These are phyloP conservation scores for Serpula lacrymans DNA, from an alignment of 768 basidiomycete genomes.

Conservation along the genomic window DNA sequence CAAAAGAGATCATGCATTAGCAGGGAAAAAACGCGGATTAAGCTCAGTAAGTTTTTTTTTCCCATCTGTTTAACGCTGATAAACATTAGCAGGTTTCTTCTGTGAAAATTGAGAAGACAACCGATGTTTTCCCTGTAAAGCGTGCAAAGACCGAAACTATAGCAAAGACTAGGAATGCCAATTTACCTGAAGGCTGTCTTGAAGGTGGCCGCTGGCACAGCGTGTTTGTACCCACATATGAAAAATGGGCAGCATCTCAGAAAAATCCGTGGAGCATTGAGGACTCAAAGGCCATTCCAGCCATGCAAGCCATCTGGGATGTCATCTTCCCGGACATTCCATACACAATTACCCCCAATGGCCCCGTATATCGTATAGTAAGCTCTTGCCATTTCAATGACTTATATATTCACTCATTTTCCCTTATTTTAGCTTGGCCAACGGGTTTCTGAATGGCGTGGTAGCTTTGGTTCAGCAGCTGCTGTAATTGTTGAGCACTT, in stretches of 20 bases:
- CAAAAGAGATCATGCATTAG: too few relatives aligned
- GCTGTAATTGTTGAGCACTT: neutral
- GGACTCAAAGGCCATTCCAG: neutral
- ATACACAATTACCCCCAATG: neutral
- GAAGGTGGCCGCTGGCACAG: neutral
- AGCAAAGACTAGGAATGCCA: neutral
- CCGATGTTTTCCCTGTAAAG: too few relatives aligned
- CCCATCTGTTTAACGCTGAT: too few relatives aligned
- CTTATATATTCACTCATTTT: neutral
- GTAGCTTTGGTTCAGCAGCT: neutral
- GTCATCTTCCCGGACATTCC: neutral
- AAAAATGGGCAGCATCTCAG: constrained; percentile 1
- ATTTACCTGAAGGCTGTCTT: neutral
- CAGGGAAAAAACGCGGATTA: too few relatives aligned
- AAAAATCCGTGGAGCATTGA: constrained; percentile 1
- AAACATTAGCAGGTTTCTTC: too few relatives aligned
- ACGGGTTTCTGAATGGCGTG: constrained; percentile 1
- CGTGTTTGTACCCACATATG: constrained; percentile 1
- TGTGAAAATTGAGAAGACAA: too few relatives aligned
- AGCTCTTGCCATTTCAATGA: neutral
- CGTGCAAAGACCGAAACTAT: too few relatives aligned
- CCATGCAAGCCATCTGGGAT: constrained; percentile 2
- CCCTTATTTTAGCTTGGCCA: neutral
- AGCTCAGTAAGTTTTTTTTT: too few relatives aligned
- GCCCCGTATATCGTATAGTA: constrained; percentile 1